Percentiles rank a stretch among this genome's conserved stretches.
These are phyloP conservation scores for Rhizomucor miehei DNA, from an alignment of 371 early-diverging fungal species.

Conservation along the genomic window DNA sequence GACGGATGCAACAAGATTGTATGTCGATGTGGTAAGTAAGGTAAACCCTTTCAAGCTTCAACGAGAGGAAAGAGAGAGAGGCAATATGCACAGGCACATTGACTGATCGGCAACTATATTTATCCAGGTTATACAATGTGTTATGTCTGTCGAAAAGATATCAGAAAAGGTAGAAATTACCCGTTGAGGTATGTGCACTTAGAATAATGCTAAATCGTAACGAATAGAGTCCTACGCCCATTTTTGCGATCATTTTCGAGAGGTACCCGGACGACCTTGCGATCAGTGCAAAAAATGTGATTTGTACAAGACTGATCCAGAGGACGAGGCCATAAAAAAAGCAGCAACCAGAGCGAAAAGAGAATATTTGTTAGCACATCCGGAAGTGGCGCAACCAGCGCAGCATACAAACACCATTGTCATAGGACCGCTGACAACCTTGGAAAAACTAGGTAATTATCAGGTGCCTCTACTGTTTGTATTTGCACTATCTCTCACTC, in stretches of 20 bases:
- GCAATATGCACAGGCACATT: no score
- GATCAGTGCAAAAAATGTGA: constrained; percentile 57
- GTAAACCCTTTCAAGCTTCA: no score
- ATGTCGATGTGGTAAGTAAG: constrained; percentile 59
- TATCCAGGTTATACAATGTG: constrained; percentile 58
- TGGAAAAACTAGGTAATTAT: constrained; percentile 19
- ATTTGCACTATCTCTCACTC: no score
- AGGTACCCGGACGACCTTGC: constrained; percentile 49
- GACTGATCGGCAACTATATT: neutral
- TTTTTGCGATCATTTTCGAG: constrained; percentile 66
- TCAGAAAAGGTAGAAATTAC: constrained; percentile 12
- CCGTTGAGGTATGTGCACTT: neutral
- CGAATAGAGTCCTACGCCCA: constrained; percentile 54
- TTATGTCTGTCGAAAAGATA: constrained; percentile 62
- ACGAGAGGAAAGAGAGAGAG: no score
- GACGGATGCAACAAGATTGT: constrained; percentile 73
- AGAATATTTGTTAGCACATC: constrained; percentile 52
- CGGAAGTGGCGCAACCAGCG: constrained; percentile 22
- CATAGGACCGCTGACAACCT: constrained; percentile 28
- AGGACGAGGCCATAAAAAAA: constrained; percentile 42
- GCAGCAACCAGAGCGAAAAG: constrained; percentile 48
- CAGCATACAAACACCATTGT: constrained; percentile 5
- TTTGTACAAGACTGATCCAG: constrained; percentile 54
- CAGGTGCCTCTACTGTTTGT: neutral
- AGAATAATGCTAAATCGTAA: neutral